These are phyloP conservation scores for Paecilomyces niveus DNA, from an alignment of 2,329 filamentous ascomycete species.

Conservation along the genomic window DNA sequence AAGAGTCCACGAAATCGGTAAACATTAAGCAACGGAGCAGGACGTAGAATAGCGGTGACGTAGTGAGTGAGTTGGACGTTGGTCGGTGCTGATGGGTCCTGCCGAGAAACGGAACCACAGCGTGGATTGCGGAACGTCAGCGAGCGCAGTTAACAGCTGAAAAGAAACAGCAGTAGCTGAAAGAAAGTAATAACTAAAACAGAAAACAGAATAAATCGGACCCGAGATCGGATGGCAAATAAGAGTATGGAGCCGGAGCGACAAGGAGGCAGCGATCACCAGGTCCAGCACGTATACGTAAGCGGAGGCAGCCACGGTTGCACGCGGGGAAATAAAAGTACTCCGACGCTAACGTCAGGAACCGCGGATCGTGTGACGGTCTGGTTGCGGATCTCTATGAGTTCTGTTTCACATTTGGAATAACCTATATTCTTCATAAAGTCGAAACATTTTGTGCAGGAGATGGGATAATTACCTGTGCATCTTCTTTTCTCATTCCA, in stretches of 20 bases:
- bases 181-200: too few relatives aligned
- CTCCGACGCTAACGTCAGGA: neutral
- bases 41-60: neutral
- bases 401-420: too few relatives aligned
- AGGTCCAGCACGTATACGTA: neutral
- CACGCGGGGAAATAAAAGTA: neutral
- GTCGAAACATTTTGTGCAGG: too few relatives aligned
- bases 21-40: neutral
- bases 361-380: neutral
- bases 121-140: neutral
- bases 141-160: neutral
- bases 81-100: neutral
- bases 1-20: neutral
- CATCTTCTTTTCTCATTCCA: too few relatives aligned
- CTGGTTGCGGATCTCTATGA: too few relatives aligned
- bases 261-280: neutral
- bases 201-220: neutral
- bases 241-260: neutral
- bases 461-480: too few relatives aligned
- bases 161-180: neutral
- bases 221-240: neutral
- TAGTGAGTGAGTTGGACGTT: neutral
- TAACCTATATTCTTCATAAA: too few relatives aligned
- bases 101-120: neutral
- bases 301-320: neutral